Percentiles rank a stretch among this genome's conserved stretches.
phyloP scores from a whole-genome alignment of 257 asterid species.

The Forsythia suspensa region DNA sequence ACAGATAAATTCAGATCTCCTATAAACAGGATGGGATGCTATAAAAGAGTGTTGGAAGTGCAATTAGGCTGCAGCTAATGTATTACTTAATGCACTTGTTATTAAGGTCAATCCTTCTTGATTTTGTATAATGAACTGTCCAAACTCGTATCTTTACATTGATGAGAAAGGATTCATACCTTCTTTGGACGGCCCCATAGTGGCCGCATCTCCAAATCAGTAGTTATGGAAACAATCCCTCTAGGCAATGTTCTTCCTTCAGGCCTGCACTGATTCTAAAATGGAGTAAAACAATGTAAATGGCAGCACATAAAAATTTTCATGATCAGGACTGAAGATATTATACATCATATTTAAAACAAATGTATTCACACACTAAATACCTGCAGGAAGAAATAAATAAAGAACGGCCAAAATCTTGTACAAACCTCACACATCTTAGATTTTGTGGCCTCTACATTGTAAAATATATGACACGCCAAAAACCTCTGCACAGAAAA shows the following conservation, averaged over 20 bases:
- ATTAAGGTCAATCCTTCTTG: background rate
- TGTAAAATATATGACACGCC: slow-evolving; percentile 35
- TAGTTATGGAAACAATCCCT: slow-evolving; percentile 54
- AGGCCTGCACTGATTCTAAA: slow-evolving; percentile 53
- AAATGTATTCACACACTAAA: background rate
- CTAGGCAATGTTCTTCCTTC: slow-evolving; percentile 68
- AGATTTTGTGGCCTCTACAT: slow-evolving; percentile 27
- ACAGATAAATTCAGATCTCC: background rate
- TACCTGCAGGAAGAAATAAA: background rate
- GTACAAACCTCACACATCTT: slow-evolving; percentile 57
- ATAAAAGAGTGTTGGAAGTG: background rate
- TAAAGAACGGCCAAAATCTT: slow-evolving; percentile 4
- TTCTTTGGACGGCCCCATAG: slow-evolving; percentile 50
- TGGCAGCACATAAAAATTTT: slow-evolving; percentile 7
- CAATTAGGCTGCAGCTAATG: background rate
- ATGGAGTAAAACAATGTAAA: slow-evolving; percentile 15
- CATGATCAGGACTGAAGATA: background rate
- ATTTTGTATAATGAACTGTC: background rate
- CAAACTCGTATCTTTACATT: background rate
- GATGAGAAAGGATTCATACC: slow-evolving; percentile 32
- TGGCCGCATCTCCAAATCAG: slow-evolving; percentile 67
- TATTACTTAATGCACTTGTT: background rate
- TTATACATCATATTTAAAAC: background rate
- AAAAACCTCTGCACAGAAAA: slow-evolving; percentile 39
- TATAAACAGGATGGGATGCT: background rate